Evolutionary conservation across 441 rosid genomes (phyloP).

Genomic region (Erysimum pusillum): DNA sequence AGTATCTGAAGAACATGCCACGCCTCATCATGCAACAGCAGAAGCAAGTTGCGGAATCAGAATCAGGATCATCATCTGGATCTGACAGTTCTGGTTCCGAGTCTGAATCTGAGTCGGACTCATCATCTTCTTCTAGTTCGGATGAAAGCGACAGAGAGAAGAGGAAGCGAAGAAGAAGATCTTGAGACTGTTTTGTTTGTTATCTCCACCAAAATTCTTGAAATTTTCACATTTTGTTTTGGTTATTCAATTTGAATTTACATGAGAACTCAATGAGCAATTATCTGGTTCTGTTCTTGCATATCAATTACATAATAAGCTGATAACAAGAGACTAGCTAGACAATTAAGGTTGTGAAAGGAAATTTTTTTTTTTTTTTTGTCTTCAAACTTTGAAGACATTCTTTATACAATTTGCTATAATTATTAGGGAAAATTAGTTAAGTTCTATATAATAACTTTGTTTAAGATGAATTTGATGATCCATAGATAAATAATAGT

Average conservation of each 20-base stretch:
- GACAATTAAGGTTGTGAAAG: neutral
- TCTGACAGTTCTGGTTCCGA: slow-evolving; percentile 53
- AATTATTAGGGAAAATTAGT: neutral
- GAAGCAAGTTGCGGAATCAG: slow-evolving; percentile 54
- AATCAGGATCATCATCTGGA: slow-evolving; percentile 50
- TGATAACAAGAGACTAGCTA: slow-evolving; percentile 15
- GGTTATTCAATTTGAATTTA: slow-evolving; percentile 28
- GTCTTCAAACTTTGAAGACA: neutral
- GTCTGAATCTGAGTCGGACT: slow-evolving; percentile 52
- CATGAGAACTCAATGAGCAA: slow-evolving; percentile 10
- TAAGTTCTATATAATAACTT: neutral
- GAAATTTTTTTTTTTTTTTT: neutral
- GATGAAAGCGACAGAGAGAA: slow-evolving; percentile 57
- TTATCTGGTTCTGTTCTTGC: slow-evolving; percentile 29
- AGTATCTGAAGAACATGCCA: slow-evolving; percentile 94
- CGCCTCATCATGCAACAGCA: slow-evolving; percentile 94
- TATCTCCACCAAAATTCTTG: neutral
- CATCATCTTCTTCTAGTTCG: slow-evolving; percentile 50
- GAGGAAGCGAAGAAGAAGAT: slow-evolving; percentile 55
- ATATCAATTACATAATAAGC: neutral
- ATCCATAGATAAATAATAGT: neutral
- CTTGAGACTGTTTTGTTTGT: slow-evolving; percentile 37
- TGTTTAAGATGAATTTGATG: neutral
- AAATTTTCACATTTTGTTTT: slow-evolving; percentile 6
- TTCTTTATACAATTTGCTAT: neutral